Evolutionary conservation across 371 early-diverging fungal species (phyloP), one percentile per base, ranked within the genome.

Genomic region (Circinella umbellata): DNA sequence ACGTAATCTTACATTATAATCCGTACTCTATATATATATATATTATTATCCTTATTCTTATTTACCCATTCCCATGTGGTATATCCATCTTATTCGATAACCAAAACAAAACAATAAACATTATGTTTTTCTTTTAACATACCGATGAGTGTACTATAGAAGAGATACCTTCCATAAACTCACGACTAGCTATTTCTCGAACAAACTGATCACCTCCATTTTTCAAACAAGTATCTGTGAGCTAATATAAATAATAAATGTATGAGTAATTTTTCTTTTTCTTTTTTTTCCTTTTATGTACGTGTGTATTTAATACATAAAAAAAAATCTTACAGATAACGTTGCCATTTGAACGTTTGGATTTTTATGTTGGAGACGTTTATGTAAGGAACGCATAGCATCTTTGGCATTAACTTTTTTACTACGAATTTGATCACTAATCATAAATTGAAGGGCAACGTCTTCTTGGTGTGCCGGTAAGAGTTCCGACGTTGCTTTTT

Each of bases 311-410:
- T 42, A 42, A 42, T 9, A 9, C 6, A 42, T 42, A 42, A 42
- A 42, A 42, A 42, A 42, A 60, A 4, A 27, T 67, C 73, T 74
- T 87, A 95, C 94, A 64, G 91, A 93, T 64, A 98, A 81, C 5
- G 94, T 90, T 39, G 95, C 87, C 15, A 97, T 79, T 71, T 95
- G 94, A 18, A 97, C 97, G 77, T 97, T 97, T 14, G 98, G 97
- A 73, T 98, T 98, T 61, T 86, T 86, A 79, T 94, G 91, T 7
- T 81, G 76, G 57, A 98, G 73, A n/a, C 96, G 84, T 66, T 88
- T 80, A 74, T 93, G 94, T 37, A 98, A 79, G 4, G 91, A 78
- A 27, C 81, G 81, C 67, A 88, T 85, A 4, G 94, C 95, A 27
- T 93, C 90, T 73, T 92, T 93, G 59, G 96, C 81, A 15, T 87